phyloP scores from a whole-genome alignment of 179 eudicot genomes.

The Beta lomatogona region DNA sequence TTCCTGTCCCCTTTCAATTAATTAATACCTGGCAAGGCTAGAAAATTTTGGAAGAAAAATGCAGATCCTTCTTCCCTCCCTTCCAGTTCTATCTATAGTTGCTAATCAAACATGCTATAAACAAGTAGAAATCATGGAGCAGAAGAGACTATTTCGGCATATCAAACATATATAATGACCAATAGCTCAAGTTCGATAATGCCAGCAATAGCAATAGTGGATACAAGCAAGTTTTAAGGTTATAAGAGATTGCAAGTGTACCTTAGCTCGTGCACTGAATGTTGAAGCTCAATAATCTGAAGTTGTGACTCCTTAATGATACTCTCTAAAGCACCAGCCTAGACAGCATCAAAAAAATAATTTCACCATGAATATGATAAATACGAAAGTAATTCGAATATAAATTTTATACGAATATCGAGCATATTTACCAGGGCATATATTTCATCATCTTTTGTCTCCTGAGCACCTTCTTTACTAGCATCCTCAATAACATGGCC shows the following conservation, averaged over 20 bases:
- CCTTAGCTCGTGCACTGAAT: constrained; percentile 86
- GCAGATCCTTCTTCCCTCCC: background rate
- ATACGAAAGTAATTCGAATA: background rate
- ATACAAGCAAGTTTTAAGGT: background rate
- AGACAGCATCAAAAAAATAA: constrained; percentile 25
- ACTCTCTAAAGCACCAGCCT: constrained; percentile 98
- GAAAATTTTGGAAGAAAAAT: background rate
- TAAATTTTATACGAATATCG: background rate
- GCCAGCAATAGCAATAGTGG: background rate
- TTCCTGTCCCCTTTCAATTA: background rate
- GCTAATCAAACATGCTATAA: background rate
- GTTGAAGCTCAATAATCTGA: constrained; percentile 92
- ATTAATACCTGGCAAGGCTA: background rate
- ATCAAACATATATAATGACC: background rate
- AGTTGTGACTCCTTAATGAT: constrained; percentile 90
- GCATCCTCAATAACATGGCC: constrained; percentile 49
- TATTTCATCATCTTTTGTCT: constrained; percentile 78
- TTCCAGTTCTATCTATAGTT: background rate
- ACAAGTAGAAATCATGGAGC: background rate
- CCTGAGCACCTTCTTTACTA: constrained; percentile 43
- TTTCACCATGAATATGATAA: constrained; percentile 3
- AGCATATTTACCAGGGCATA: constrained; percentile 67
- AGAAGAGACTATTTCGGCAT: background rate
- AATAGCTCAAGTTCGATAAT: background rate
- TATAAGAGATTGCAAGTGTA: constrained; percentile 29